These are phyloP conservation scores for Thermomucor indicae-seudaticae DNA, from an alignment of 371 early-diverging fungal species.

Conservation along the genomic window DNA sequence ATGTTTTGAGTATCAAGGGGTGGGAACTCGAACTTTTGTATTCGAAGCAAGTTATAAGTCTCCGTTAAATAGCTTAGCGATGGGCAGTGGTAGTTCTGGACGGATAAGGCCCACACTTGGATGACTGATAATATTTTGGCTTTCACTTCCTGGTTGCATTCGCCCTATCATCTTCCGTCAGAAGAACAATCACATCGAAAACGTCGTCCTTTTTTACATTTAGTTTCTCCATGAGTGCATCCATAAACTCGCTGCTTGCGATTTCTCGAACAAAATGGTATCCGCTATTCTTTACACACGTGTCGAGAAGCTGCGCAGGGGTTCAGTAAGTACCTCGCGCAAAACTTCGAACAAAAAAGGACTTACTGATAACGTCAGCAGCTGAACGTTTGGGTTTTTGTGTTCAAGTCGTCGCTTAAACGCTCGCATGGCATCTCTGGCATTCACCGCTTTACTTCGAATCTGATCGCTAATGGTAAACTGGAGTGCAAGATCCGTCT, in stretches of 20 bases:
- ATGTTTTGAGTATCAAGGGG: constrained; percentile 42
- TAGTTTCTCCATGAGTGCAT: constrained; percentile 67
- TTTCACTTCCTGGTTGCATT: constrained; percentile 70
- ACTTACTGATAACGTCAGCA: constrained; percentile 79
- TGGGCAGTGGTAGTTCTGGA: constrained; percentile 67
- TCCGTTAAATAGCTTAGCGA: constrained; percentile 74
- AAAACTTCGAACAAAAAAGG: no score
- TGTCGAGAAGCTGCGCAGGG: constrained; percentile 80
- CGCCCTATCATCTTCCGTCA: constrained; percentile 16
- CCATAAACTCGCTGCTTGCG: constrained; percentile 86
- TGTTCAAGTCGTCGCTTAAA: constrained; percentile 77
- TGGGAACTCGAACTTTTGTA: constrained; percentile 63
- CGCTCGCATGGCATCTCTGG: constrained; percentile 72
- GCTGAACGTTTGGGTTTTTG: constrained; percentile 91
- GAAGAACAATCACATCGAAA: no score
- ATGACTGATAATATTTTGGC: constrained; percentile 64
- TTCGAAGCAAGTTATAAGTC: constrained; percentile 69
- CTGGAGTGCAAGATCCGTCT: constrained; percentile 76
- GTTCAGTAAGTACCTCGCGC: no score
- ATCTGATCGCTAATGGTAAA: constrained; percentile 91
- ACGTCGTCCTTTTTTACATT: constrained; percentile 31
- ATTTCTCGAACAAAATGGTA: constrained; percentile 80
- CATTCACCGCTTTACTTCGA: constrained; percentile 75
- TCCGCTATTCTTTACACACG: constrained; percentile 94
- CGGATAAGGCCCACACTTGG: constrained; percentile 87